These are phyloP conservation scores for Rhizopus stolonifer DNA, from an alignment of 371 early-diverging fungal species.

Conservation along the genomic window DNA sequence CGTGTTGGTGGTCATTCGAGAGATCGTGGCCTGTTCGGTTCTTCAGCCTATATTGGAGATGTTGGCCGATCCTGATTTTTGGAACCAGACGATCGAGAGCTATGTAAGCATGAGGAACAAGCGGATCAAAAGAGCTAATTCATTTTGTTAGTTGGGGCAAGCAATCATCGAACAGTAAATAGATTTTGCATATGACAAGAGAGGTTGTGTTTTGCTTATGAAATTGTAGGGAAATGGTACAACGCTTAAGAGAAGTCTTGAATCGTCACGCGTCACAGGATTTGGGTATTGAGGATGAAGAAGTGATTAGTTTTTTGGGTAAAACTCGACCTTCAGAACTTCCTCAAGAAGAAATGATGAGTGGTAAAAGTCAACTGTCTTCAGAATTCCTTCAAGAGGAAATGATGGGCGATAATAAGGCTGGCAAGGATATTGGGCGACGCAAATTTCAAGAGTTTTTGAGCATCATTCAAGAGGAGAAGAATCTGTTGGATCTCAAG, in stretches of 20 bases:
- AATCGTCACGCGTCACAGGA: constrained; percentile 60
- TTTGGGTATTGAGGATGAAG: constrained; percentile 25
- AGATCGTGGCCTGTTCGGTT: constrained; percentile 70
- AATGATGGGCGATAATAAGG: neutral
- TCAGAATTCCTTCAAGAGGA: constrained; percentile 20
- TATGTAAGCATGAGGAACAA: constrained; percentile 49
- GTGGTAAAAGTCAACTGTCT: constrained; percentile 23
- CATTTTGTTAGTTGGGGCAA: constrained; percentile 46
- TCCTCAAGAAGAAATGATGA: constrained; percentile 11
- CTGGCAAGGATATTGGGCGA: constrained; percentile 27
- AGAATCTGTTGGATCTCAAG: constrained; percentile 63
- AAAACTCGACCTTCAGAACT: too few relatives aligned
- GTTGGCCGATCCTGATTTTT: constrained; percentile 81
- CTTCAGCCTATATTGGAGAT: constrained; percentile 71
- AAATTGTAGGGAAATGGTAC: constrained; percentile 60
- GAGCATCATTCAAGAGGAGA: constrained; percentile 69
- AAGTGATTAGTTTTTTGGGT: constrained; percentile 15
- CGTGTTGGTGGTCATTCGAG: constrained; percentile 67
- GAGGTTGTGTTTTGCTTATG: constrained; percentile 3
- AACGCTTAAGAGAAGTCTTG: constrained; percentile 69
- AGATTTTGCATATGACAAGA: too few relatives aligned
- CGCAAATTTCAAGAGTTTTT: constrained; percentile 78
- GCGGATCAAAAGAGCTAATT: too few relatives aligned
- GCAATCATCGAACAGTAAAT: constrained; percentile 67
- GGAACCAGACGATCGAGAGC: constrained; percentile 74